Conservation (phyloP, 108 stramenopile species). For the Pseudonitzschia delicatissima region DNA sequence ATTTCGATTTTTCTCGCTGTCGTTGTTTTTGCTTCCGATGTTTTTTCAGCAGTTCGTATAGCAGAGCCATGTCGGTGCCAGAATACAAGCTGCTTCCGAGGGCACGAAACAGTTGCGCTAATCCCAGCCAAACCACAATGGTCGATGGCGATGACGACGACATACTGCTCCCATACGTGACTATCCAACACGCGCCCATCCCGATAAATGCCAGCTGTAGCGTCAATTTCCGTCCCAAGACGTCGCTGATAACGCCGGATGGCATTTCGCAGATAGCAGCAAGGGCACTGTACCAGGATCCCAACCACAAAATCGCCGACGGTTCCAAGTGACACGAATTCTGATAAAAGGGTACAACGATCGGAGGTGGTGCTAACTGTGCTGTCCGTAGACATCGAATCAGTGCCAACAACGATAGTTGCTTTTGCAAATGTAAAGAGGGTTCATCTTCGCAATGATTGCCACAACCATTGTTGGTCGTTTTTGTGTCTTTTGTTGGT, state of each 20-base stretch:
- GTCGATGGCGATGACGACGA: neutral
- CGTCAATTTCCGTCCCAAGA: neutral
- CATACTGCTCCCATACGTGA: neutral
- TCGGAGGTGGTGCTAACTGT: neutral
- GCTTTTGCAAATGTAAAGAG: too few relatives aligned
- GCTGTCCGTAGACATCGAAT: slow-evolving; percentile 5
- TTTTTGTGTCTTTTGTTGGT: too few relatives aligned
- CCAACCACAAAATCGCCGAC: neutral
- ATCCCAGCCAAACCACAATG: neutral
- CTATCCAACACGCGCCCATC: neutral
- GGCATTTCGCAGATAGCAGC: neutral
- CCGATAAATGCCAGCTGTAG: neutral
- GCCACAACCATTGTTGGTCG: too few relatives aligned
- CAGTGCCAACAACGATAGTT: neutral
- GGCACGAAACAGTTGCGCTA: neutral
- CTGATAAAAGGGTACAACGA: neutral
- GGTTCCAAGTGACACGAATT: neutral
- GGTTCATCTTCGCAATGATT: too few relatives aligned
- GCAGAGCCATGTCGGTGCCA: slow-evolving; percentile 1
- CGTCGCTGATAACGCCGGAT: neutral
- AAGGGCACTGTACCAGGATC: neutral
- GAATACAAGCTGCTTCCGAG: slow-evolving; percentile 1
- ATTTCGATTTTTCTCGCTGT: neutral
- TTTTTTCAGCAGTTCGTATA: neutral
- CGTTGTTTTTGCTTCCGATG: neutral